These are phyloP conservation scores for Tricholoma furcatifolium DNA, from an alignment of 768 basidiomycete genomes.

Conservation along the genomic window DNA sequence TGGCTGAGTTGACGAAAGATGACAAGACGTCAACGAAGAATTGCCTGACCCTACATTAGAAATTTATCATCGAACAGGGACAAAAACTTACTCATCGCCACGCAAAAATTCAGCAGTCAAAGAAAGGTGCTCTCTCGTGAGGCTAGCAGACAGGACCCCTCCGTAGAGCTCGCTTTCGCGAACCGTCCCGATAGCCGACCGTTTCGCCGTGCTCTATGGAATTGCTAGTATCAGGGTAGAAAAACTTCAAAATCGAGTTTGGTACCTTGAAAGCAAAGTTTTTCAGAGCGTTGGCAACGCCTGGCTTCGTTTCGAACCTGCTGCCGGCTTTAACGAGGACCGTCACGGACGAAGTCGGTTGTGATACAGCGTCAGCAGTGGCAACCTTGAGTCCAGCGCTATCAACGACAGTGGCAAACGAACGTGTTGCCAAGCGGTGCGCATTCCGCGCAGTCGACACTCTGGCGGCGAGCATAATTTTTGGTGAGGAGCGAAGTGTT, in stretches of 20 bases:
- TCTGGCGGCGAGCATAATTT: constrained; percentile 61
- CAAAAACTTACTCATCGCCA: constrained; percentile 85
- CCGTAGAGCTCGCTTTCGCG: constrained; percentile 94
- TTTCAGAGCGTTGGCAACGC: constrained; percentile 92
- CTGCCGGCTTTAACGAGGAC: constrained; percentile 92
- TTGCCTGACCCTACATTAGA: constrained; percentile 41
- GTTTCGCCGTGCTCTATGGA: constrained; percentile 74
- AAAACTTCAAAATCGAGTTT: background rate
- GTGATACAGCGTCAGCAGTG: constrained; percentile 69
- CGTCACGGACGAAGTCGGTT: constrained; percentile 84
- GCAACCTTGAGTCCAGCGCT: constrained; percentile 83
- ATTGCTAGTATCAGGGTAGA: background rate
- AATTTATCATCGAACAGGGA: background rate
- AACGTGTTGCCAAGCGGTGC: constrained; percentile 60
- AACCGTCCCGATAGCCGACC: constrained; percentile 87
- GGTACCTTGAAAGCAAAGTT: constrained; percentile 98
- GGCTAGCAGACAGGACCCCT: constrained; percentile 80
- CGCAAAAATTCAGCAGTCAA: constrained; percentile 93
- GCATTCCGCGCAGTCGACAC: constrained; percentile 55
- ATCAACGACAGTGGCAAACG: constrained; percentile 83
- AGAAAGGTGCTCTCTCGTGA: constrained; percentile 88
- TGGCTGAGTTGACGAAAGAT: constrained; percentile 79
- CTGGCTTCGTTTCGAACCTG: constrained; percentile 84
- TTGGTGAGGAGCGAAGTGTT: constrained; percentile 27
- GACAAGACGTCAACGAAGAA: constrained; percentile 91